Conservation (phyloP, 2,329 filamentous ascomycete species). For the Botryotinia narcissicola region DNA sequence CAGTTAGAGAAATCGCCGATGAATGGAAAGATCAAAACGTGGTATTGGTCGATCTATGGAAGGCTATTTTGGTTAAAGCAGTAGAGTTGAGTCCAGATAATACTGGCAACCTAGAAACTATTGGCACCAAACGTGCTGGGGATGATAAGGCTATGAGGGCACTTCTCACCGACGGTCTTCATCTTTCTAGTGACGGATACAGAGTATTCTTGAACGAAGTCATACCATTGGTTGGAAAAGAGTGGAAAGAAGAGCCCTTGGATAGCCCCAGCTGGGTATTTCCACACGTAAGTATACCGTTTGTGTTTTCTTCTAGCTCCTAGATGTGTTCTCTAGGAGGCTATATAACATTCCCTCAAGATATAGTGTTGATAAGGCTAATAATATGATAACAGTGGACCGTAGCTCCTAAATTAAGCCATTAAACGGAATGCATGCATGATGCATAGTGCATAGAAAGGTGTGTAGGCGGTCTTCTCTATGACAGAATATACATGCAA, state of each 20-base stretch:
- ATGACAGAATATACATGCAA: not conserved
- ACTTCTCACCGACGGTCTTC: slow-evolving; percentile 36
- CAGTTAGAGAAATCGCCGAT: slow-evolving; percentile 49
- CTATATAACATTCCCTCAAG: not conserved
- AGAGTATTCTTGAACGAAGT: slow-evolving; percentile 33
- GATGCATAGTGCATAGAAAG: not conserved
- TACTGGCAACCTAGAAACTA: slow-evolving; percentile 19
- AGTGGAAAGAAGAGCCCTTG: slow-evolving; percentile 29
- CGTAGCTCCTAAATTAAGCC: slow-evolving; percentile 6
- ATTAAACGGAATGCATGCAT: not conserved
- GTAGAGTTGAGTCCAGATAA: slow-evolving; percentile 49
- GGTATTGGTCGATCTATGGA: slow-evolving; percentile 76
- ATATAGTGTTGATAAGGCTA: not conserved
- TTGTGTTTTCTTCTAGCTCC: slow-evolving; percentile 34
- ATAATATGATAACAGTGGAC: slow-evolving; percentile 5
- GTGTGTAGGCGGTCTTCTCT: not conserved
- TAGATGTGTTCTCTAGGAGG: not conserved
- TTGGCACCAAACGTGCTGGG: slow-evolving; percentile 29
- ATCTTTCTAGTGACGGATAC: slow-evolving; percentile 37
- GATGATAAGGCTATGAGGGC: slow-evolving; percentile 23
- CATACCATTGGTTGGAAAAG: slow-evolving; percentile 28
- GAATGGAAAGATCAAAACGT: slow-evolving; percentile 42
- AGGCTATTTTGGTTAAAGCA: slow-evolving; percentile 69
- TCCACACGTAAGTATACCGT: slow-evolving; percentile 31
- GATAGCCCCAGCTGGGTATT: slow-evolving; percentile 32